These are phyloP conservation scores for Butyriboletus appendiculatus DNA, from an alignment of 1,284 basidiomycete species.

Conservation along the genomic window DNA sequence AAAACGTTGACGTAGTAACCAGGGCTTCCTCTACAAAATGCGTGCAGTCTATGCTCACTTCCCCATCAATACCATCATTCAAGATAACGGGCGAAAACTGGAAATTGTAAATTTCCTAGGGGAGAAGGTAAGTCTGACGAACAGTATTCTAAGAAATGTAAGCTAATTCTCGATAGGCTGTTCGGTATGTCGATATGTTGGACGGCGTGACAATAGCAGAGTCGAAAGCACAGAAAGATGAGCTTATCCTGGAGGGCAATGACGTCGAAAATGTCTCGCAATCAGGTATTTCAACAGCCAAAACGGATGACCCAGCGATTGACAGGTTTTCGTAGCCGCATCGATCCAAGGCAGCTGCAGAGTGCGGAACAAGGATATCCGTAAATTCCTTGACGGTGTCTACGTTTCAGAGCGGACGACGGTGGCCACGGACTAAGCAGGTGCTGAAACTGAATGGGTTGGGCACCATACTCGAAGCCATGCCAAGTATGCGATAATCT, in stretches of 20 bases:
- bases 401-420: constrained; percentile 89
- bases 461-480: constrained; percentile 12
- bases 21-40: constrained; percentile 99
- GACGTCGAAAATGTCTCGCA: constrained; percentile 96
- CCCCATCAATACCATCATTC: constrained; percentile 99
- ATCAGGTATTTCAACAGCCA: constrained; percentile 56
- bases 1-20: constrained; percentile 5
- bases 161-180: constrained; percentile 54
- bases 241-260: constrained; percentile 90
- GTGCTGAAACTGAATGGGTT: constrained; percentile 9
- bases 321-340: constrained; percentile 59
- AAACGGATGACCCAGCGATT: neutral
- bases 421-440: constrained; percentile 48
- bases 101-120: constrained; percentile 99
- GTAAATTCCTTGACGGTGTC: constrained; percentile 91
- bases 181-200: constrained; percentile 93
- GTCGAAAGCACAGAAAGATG: constrained; percentile 96
- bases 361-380: constrained; percentile 98
- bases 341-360: constrained; percentile 94
- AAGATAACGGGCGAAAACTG: constrained; percentile 73
- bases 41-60: constrained; percentile 99
- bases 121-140: constrained; percentile 68
- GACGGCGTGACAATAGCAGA: constrained; percentile 87
- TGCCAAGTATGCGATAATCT: constrained; percentile 26
- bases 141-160: neutral